Evolutionary conservation across 2,329 filamentous ascomycete genomes (phyloP).

Genomic region (Fusarium kyushuense): DNA sequence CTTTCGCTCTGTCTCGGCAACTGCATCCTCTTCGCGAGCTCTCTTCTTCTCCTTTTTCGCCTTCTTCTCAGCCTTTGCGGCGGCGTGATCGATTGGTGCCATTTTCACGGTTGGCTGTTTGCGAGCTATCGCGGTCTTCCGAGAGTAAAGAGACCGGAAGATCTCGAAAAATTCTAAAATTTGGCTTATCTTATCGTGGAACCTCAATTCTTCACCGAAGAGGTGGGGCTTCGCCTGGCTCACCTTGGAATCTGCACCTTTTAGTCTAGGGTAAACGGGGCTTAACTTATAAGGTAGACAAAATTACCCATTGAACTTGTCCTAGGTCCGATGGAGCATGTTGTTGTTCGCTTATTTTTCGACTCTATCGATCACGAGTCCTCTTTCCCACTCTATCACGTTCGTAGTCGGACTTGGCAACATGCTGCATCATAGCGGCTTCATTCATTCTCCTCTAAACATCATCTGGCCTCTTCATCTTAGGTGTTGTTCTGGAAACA

Average conservation of each 20-base stretch:
- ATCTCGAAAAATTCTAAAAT: conserved; percentile 42
- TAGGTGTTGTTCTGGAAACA: rapidly evolving
- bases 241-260: neutral
- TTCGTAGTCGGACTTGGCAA: no score
- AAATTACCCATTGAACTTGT: neutral
- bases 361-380: neutral
- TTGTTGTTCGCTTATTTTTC: neutral
- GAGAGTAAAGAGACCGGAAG: conserved; percentile 25
- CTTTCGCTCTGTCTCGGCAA: conserved; percentile 58
- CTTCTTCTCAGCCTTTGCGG: conserved; percentile 56
- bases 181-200: conserved; percentile 39
- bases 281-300: neutral
- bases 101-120: conserved; percentile 45
- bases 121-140: conserved; percentile 27
- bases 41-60: conserved; percentile 61
- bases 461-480: neutral
- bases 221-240: conserved; percentile 14
- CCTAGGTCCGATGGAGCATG: rapidly evolving
- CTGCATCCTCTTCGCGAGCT: conserved; percentile 57
- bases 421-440: rapidly evolving
- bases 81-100: conserved; percentile 51
- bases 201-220: conserved; percentile 37
- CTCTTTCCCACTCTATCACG: neutral
- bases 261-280: neutral
- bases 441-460: neutral